Conservation (phyloP, 805 yeast genomes). For the Saccharomycopsis sp. region DNA sequence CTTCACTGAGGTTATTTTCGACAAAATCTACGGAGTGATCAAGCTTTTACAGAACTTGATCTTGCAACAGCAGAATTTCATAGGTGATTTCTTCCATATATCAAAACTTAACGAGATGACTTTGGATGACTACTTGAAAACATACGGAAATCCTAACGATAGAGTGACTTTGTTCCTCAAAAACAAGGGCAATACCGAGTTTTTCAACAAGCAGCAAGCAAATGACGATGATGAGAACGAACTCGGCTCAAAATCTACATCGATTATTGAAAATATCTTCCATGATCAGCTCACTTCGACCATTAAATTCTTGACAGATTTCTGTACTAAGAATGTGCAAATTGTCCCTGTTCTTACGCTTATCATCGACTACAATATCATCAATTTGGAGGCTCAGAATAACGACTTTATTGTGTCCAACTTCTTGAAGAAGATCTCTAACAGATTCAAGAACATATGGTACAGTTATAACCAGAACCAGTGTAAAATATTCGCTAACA, state of each 20-base stretch:
- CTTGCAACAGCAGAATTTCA: slow-evolving; percentile 42
- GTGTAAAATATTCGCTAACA: slow-evolving; percentile 14
- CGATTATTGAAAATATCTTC: slow-evolving; percentile 30
- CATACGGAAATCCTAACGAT: slow-evolving; percentile 23
- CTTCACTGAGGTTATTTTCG: slow-evolving; percentile 10
- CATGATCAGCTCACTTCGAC: slow-evolving; percentile 25
- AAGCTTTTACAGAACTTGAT: slow-evolving; percentile 24
- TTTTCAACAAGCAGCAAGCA: slow-evolving; percentile 10
- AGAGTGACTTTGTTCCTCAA: slow-evolving; percentile 21
- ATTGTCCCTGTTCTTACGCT: slow-evolving; percentile 13
- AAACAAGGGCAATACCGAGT: not conserved
- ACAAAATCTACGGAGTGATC: slow-evolving; percentile 12
- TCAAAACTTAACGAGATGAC: slow-evolving; percentile 32
- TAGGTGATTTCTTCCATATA: slow-evolving; percentile 39
- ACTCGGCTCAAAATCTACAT: slow-evolving; percentile 26
- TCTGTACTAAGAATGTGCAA: slow-evolving; percentile 10
- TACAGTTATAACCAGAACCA: slow-evolving; percentile 11
- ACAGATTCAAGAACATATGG: slow-evolving; percentile 15
- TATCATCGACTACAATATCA: slow-evolving; percentile 11
- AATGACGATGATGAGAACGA: slow-evolving; percentile 28
- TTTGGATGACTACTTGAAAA: slow-evolving; percentile 39
- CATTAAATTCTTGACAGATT: slow-evolving; percentile 25
- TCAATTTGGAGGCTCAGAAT: slow-evolving; percentile 1
- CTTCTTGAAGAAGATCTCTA: slow-evolving; percentile 14
- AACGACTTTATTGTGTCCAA: slow-evolving; percentile 14